A percentile compares a stretch with the other conserved stretches of the same genome.
Evolutionary conservation across 306 rosid genomes (phyloP).

Genomic region (Arachis hypogaea): DNA sequence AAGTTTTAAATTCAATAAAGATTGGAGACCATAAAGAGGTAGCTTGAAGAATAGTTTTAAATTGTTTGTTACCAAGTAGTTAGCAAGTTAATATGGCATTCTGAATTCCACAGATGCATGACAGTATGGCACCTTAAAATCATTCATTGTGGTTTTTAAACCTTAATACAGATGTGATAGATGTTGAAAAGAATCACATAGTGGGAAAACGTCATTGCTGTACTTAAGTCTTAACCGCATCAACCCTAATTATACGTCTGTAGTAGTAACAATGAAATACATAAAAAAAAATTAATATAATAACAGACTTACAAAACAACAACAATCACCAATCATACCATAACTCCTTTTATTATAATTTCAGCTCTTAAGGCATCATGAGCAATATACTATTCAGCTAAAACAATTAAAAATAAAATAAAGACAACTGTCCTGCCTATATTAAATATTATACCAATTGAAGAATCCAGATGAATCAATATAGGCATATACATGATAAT

Average conservation of each 20-base stretch:
- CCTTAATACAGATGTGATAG: constrained; percentile 5
- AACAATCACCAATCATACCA: not conserved
- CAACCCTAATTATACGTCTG: not conserved
- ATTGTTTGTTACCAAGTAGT: constrained; percentile 5
- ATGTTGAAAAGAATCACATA: constrained; percentile 7
- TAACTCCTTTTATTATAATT: not conserved
- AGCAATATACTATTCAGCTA: not conserved
- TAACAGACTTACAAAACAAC: constrained; percentile 3
- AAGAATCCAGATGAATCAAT: not conserved
- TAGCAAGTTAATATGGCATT: not conserved
- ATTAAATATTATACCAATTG: not conserved
- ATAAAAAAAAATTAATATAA: not conserved
- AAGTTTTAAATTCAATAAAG: no score
- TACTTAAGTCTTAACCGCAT: constrained; percentile 1
- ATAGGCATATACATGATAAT: not conserved
- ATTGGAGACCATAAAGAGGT: not conserved
- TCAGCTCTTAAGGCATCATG: not conserved
- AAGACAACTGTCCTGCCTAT: not conserved
- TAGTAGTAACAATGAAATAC: not conserved
- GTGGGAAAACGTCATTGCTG: not conserved
- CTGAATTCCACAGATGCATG: not conserved
- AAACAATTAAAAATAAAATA: not conserved
- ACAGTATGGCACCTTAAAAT: not conserved
- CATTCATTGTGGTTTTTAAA: not conserved
- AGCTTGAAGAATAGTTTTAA: not conserved